phyloP scores from a whole-genome alignment of 31 red algal genomes.

The Asparagopsis taxiformis region DNA sequence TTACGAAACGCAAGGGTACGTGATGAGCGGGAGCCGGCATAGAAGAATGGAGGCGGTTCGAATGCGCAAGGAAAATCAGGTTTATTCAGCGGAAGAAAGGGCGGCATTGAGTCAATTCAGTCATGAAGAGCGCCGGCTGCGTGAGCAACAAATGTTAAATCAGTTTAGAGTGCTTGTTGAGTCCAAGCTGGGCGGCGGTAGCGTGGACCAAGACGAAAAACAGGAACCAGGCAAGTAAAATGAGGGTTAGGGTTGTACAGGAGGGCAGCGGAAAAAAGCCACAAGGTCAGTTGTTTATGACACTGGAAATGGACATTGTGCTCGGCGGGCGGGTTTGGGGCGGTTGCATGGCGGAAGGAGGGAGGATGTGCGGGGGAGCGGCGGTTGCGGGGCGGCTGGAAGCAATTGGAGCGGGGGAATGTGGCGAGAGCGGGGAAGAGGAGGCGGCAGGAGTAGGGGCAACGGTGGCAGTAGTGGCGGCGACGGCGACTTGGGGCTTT shows the following conservation, averaged over 20 bases:
- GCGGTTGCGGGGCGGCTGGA: neutral
- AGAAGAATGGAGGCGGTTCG: constrained; percentile 81
- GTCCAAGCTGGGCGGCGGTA: constrained; percentile 54
- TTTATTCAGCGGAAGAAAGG: constrained; percentile 74
- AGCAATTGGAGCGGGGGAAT: neutral
- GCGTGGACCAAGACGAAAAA: too few relatives aligned
- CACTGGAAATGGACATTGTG: constrained; percentile 62
- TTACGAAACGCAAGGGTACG: constrained; percentile 76
- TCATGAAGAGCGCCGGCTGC: constrained; percentile 40
- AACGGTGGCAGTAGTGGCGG: constrained; percentile 1
- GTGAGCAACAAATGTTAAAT: constrained; percentile 49
- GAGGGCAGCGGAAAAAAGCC: too few relatives aligned
- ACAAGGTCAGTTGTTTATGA: constrained; percentile 36
- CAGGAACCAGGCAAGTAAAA: too few relatives aligned
- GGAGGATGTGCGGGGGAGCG: neutral
- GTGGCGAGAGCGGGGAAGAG: neutral
- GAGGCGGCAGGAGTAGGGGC: neutral
- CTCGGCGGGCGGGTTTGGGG: too few relatives aligned
- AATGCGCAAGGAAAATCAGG: constrained; percentile 85
- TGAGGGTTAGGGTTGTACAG: too few relatives aligned
- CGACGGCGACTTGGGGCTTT: neutral
- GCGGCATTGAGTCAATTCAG: constrained; percentile 61
- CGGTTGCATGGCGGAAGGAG: constrained; percentile 16
- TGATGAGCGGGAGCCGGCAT: constrained; percentile 86
- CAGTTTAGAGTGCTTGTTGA: constrained; percentile 65